These are phyloP conservation scores for Phaseolus coccineus DNA, from an alignment of 331 rosid species.

Conservation along the genomic window DNA sequence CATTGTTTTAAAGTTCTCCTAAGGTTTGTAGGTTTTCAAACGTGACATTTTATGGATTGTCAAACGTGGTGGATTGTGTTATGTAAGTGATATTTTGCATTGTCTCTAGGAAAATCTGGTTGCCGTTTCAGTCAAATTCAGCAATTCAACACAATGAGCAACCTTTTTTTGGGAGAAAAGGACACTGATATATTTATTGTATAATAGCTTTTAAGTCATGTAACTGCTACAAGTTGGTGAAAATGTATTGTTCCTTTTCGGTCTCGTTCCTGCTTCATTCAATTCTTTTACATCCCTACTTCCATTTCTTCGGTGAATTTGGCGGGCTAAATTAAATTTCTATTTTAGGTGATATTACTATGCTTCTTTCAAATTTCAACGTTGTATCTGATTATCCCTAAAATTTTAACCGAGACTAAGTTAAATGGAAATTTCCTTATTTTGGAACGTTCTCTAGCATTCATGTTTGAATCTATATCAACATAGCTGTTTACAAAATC, in stretches of 20 bases:
- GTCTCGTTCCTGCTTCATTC: slow-evolving; percentile 23
- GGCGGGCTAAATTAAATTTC: slow-evolving; percentile 24
- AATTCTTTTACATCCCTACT: slow-evolving; percentile 1
- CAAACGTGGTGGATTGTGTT: slow-evolving; percentile 46
- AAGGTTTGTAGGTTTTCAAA: slow-evolving; percentile 45
- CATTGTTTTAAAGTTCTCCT: slow-evolving; percentile 46
- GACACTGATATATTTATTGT: slow-evolving; percentile 47
- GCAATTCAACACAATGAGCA: slow-evolving; percentile 37
- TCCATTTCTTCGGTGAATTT: slow-evolving; percentile 22
- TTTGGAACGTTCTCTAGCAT: not conserved
- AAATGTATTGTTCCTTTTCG: slow-evolving; percentile 37
- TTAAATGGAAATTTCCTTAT: not conserved
- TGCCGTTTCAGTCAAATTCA: slow-evolving; percentile 38
- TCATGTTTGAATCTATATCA: not conserved
- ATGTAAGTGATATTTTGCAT: slow-evolving; percentile 44
- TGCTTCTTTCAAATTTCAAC: not conserved
- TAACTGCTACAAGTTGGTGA: slow-evolving; percentile 39
- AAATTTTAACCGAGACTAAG: not conserved
- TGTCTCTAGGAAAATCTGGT: slow-evolving; percentile 43
- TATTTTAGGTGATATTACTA: not conserved
- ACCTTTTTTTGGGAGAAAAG: slow-evolving; percentile 43
- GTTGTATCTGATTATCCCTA: not conserved
- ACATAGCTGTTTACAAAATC: not conserved
- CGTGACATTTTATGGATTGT: slow-evolving; percentile 46
- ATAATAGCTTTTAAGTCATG: slow-evolving; percentile 42